Conservation (phyloP, 805 yeast species). For the Lipomyces yamanashiensis region DNA sequence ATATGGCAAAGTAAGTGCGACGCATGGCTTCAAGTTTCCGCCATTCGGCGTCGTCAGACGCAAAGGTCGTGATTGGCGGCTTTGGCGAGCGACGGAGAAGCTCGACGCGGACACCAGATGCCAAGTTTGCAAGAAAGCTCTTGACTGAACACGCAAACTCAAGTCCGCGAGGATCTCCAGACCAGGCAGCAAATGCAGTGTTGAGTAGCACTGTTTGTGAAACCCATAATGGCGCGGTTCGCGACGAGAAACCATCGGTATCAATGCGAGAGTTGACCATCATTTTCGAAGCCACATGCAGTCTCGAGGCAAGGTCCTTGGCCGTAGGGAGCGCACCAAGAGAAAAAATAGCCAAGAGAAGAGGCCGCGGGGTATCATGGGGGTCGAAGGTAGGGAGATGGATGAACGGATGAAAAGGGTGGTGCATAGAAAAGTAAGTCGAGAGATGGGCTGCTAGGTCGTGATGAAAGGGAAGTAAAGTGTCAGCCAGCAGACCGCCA, state of each 20-base stretch:
- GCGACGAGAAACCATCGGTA: conserved; percentile 40
- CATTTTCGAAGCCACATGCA: conserved; percentile 41
- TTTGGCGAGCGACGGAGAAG: conserved; percentile 21
- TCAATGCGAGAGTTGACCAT: conserved; percentile 40
- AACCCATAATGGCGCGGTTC: conserved; percentile 42
- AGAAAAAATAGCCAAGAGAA: conserved; percentile 44
- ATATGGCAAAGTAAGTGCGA: conserved; percentile 44
- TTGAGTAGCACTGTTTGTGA: conserved; percentile 41
- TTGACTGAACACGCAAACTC: conserved; percentile 41
- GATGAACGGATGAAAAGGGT: conserved; percentile 45
- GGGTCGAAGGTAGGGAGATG: conserved; percentile 45
- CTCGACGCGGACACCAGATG: conserved; percentile 25
- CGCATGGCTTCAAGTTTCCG: conserved; percentile 41
- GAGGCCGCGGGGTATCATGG: conserved; percentile 41
- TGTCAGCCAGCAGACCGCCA: conserved; percentile 27
- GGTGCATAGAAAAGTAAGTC: conserved; percentile 44
- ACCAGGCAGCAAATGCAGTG: conserved; percentile 43
- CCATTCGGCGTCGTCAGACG: conserved; percentile 41
- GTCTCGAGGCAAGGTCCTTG: conserved; percentile 39
- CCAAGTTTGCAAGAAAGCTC: conserved; percentile 37
- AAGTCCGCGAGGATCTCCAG: conserved; percentile 44
- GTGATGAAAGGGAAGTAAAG: conserved; percentile 25
- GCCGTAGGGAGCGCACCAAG: conserved; percentile 44
- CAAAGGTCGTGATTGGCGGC: conserved; percentile 19
- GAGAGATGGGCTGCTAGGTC: conserved; percentile 44